phyloP scores from a whole-genome alignment of 192 early-diverging fungal genomes.

The Gryganskiella cystojenkinii region DNA sequence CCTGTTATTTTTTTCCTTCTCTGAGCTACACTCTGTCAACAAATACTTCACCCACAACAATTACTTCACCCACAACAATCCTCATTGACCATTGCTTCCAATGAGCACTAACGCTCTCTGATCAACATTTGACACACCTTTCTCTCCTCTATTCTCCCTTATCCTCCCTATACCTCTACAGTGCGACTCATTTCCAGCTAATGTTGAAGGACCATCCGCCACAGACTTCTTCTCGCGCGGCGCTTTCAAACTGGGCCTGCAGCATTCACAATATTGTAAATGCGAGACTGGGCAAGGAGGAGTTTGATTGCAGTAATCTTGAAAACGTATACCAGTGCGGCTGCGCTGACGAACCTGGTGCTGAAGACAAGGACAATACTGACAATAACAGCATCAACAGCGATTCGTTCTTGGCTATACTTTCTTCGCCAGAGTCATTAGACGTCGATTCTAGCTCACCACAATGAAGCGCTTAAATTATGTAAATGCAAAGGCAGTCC shows the following conservation, averaged over 20 bases:
- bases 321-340: conserved; percentile 89
- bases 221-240: conserved; percentile 73
- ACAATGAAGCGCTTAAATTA: too few species aligned
- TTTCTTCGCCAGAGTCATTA: too few species aligned
- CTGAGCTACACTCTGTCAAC: too few species aligned
- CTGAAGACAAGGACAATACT: not conserved
- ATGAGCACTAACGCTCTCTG: too few species aligned
- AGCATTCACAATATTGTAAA: conserved; percentile 94
- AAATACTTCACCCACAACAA: too few species aligned
- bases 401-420: too few species aligned
- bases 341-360: conserved; percentile 67
- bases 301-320: conserved; percentile 84
- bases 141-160: not conserved
- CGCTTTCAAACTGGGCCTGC: conserved; percentile 90
- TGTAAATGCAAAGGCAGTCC: too few species aligned
- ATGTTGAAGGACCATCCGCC: conserved; percentile 84
- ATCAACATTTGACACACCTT: not conserved
- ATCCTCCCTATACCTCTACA: conserved; percentile 21
- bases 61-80: too few species aligned
- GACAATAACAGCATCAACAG: too few species aligned
- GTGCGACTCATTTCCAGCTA: conserved; percentile 88
- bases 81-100: too few species aligned
- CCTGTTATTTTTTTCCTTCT: too few species aligned
- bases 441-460: too few species aligned
- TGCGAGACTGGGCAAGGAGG: conserved; percentile 77